These are phyloP conservation scores for Quambalaria eucalypti DNA, from an alignment of 1,284 basidiomycete species.

Conservation along the genomic window DNA sequence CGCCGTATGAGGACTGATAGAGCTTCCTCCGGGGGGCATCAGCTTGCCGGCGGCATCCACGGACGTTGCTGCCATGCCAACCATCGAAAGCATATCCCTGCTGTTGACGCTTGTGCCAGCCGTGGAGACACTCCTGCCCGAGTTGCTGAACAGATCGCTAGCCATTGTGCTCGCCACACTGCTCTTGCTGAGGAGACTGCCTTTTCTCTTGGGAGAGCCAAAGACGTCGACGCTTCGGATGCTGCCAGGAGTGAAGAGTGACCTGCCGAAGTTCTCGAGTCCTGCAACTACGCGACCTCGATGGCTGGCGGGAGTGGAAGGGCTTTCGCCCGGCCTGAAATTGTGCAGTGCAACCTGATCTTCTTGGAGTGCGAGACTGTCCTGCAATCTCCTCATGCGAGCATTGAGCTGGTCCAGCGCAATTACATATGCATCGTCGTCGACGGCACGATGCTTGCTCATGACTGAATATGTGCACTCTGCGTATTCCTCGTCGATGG, in stretches of 20 bases:
- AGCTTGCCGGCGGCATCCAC: background rate
- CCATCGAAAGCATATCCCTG: constrained; percentile 9
- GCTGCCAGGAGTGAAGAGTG: constrained; percentile 17
- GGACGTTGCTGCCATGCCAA: background rate
- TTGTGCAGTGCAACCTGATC: background rate
- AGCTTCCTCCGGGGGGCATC: background rate
- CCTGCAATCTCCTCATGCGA: constrained; percentile 15
- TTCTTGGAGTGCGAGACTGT: background rate
- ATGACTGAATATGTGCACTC: constrained; percentile 16
- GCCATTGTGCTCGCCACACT: background rate
- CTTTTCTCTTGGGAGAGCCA: constrained; percentile 20
- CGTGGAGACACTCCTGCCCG: constrained; percentile 11
- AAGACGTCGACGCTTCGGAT: constrained; percentile 24
- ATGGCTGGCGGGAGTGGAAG: constrained; percentile 19
- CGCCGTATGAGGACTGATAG: too few species aligned
- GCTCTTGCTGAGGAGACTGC: constrained; percentile 13
- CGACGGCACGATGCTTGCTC: constrained; percentile 12
- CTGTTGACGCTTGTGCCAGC: constrained; percentile 32
- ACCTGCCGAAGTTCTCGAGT: constrained; percentile 27
- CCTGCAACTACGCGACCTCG: constrained; percentile 26
- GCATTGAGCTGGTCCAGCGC: constrained; percentile 13
- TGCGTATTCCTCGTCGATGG: constrained; percentile 23
- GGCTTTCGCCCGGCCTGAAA: background rate
- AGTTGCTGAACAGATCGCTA: background rate
- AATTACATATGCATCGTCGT: constrained; percentile 5